Evolutionary conservation across 345 rosid species (phyloP).

Genomic region (Gossypium thurberi): DNA sequence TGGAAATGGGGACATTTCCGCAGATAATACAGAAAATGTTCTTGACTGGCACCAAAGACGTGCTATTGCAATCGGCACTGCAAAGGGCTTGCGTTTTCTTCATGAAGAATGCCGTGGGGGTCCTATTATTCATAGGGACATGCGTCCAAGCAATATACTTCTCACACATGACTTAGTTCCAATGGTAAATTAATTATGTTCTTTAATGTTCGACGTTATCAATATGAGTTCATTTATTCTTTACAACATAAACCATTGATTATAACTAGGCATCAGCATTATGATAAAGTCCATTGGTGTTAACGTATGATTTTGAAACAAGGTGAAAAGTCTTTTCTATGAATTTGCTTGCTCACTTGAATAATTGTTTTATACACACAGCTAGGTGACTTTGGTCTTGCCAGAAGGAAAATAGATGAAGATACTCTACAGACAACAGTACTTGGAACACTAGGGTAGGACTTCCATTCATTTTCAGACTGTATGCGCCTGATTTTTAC

Average conservation of each 20-base stretch:
- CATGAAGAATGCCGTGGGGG: constrained; percentile 64
- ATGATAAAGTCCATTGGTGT: not conserved
- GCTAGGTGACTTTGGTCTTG: constrained; percentile 74
- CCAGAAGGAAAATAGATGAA: constrained; percentile 49
- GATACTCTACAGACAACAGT: constrained; percentile 44
- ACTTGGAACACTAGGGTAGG: constrained; percentile 60
- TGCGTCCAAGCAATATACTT: constrained; percentile 56
- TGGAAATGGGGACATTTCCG: constrained; percentile 8
- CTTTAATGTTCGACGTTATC: no score
- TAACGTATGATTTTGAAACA: no score
- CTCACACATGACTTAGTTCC: constrained; percentile 67
- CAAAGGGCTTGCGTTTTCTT: constrained; percentile 56
- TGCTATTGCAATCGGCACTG: constrained; percentile 55
- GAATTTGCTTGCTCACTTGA: not conserved
- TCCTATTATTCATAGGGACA: constrained; percentile 52
- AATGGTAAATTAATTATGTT: constrained; percentile 29
- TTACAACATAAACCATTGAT: not conserved
- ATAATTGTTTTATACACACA: constrained; percentile 11
- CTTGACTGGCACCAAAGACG: constrained; percentile 59
- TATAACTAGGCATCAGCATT: not conserved
- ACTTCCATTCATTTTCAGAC: not conserved
- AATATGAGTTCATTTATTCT: not conserved
- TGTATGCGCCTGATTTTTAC: not conserved
- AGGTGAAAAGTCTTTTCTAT: not conserved
- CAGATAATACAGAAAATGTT: constrained; percentile 28